Evolutionary conservation across 768 basidiomycete species (phyloP).

Genomic region (Auricularia heimuer): DNA sequence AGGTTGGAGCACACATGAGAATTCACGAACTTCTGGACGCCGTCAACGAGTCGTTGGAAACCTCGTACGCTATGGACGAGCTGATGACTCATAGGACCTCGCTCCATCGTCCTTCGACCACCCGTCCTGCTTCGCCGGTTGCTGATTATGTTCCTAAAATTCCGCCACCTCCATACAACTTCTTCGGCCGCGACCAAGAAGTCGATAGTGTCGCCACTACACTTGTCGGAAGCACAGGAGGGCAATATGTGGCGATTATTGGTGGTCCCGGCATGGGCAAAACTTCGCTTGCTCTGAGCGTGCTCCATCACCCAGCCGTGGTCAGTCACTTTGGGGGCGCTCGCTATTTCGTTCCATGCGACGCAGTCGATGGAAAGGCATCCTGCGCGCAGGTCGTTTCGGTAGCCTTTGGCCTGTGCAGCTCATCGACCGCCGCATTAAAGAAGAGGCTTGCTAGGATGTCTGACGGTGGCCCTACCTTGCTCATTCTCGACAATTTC

Average conservation of each 20-base stretch:
- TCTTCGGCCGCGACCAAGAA: background rate
- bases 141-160: background rate
- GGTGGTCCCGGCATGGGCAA: constrained; percentile 31
- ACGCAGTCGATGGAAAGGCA: constrained; percentile 2
- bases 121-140: too few relatives aligned
- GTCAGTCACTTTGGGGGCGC: constrained; percentile 15
- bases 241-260: constrained; percentile 11
- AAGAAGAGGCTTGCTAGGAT: background rate
- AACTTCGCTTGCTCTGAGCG: constrained; percentile 26
- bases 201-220: background rate
- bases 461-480: constrained; percentile 10
- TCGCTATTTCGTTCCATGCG: constrained; percentile 27
- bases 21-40: background rate
- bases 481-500: background rate
- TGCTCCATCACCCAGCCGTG: constrained; percentile 19
- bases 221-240: background rate
- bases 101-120: too few relatives aligned
- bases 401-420: background rate
- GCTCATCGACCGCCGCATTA: background rate
- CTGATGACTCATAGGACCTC: background rate
- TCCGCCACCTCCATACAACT: background rate
- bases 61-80: background rate
- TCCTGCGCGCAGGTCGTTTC: background rate
- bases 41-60: background rate
- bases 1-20: background rate